Evolutionary conservation across 768 basidiomycete species (phyloP).

Genomic region (Pseudohyphozyma bogoriensis): DNA sequence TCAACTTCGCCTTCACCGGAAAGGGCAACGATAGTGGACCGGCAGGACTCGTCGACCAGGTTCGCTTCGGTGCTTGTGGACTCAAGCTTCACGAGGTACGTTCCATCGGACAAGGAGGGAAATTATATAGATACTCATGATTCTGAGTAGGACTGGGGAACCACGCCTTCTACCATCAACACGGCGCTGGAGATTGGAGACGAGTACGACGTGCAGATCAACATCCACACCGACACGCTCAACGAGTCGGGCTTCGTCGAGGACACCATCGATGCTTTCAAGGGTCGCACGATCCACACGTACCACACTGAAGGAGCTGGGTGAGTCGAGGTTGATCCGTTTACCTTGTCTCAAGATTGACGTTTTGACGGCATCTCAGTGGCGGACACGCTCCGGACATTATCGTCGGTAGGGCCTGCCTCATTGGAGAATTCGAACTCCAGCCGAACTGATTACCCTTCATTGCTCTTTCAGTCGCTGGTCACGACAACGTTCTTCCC

Average conservation of each 20-base stretch:
- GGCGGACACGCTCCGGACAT: conserved; percentile 97
- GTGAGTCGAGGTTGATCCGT: neutral
- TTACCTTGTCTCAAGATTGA: neutral
- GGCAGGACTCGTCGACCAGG: conserved; percentile 63
- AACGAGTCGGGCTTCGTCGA: conserved; percentile 98
- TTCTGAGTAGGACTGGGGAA: conserved; percentile 66
- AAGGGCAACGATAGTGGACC: conserved; percentile 87
- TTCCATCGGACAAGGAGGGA: neutral
- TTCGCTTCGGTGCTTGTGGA: conserved; percentile 74
- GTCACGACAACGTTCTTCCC: conserved; percentile 76
- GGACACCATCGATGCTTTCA: conserved; percentile 82
- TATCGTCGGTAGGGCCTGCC: conserved; percentile 63
- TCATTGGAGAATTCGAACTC: too few relatives aligned
- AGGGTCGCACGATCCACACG: conserved; percentile 82
- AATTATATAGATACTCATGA: neutral
- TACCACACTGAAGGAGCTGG: conserved; percentile 68
- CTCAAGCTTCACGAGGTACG: conserved; percentile 77
- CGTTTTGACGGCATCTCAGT: conserved; percentile 41
- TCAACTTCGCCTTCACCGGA: conserved; percentile 92
- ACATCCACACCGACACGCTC: conserved; percentile 93
- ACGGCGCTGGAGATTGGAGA: conserved; percentile 72
- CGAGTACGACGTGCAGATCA: conserved; percentile 87
- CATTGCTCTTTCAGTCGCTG: too few relatives aligned
- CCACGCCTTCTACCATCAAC: conserved; percentile 69
- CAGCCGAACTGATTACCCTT: too few relatives aligned